Conservation (phyloP, 345 rosid species). For the Linum trigynum region DNA sequence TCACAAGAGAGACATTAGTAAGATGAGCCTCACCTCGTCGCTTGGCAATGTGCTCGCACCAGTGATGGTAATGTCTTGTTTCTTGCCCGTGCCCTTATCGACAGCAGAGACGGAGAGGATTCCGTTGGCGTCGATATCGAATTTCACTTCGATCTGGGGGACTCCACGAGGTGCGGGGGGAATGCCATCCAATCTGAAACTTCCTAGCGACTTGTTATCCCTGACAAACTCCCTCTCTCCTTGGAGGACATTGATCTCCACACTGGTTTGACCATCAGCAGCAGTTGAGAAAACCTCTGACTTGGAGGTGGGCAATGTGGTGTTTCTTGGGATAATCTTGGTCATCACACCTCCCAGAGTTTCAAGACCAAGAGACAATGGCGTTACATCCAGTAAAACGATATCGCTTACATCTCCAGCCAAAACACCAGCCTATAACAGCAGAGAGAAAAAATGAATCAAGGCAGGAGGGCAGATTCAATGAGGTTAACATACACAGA, state of each 20-base stretch:
- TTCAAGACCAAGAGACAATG: conserved; percentile 83
- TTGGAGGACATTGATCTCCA: conserved; percentile 91
- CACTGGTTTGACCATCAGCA: conserved; percentile 98
- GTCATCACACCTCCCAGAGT: conserved; percentile 99
- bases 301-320: conserved; percentile 90
- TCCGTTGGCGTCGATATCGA: conserved; percentile 95
- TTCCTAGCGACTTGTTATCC: conserved; percentile 86
- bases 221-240: conserved; percentile 97
- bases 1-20: not conserved
- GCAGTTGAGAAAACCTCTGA: conserved; percentile 99
- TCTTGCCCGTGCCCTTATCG: conserved; percentile 90
- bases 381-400: conserved; percentile 81
- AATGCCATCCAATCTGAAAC: conserved; percentile 64
- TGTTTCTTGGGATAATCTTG: conserved; percentile 86
- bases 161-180: conserved; percentile 93
- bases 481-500: not conserved
- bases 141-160: conserved; percentile 88
- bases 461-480: not conserved
- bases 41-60: conserved; percentile 94
- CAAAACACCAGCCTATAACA: conserved; percentile 81
- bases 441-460: not conserved
- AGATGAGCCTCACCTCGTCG: conserved; percentile 55
- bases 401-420: conserved; percentile 96
- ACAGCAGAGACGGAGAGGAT: conserved; percentile 76
- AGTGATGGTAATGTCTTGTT: conserved; percentile 89